phyloP scores from a whole-genome alignment of 192 early-diverging fungal genomes.

The Mortierella alpina region DNA sequence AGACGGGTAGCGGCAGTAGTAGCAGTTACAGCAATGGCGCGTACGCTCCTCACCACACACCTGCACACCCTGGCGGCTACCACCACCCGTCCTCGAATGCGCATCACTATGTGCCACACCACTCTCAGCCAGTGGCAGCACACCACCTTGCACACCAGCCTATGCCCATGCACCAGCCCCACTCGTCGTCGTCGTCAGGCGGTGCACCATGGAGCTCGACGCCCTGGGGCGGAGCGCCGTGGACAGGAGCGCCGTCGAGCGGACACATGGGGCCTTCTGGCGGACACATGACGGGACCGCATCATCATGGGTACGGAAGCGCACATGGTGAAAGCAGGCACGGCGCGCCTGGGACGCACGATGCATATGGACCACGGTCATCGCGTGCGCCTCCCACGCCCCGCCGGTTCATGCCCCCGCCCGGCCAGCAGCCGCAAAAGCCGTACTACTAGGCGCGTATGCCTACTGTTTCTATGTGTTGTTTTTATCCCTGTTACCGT shows the following conservation, averaged over 20 bases:
- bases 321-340: slow-evolving; percentile 30
- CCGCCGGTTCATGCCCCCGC: slow-evolving; percentile 48
- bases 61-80: slow-evolving; percentile 29
- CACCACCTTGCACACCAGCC: slow-evolving; percentile 26
- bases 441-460: slow-evolving; percentile 23
- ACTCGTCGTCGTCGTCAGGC: slow-evolving; percentile 27
- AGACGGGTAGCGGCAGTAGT: slow-evolving; percentile 24
- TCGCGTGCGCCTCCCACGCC: slow-evolving; percentile 51
- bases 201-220: slow-evolving; percentile 41
- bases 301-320: slow-evolving; percentile 25
- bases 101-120: slow-evolving; percentile 49
- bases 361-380: slow-evolving; percentile 34
- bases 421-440: slow-evolving; percentile 42
- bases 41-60: slow-evolving; percentile 9
- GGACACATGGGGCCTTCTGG: slow-evolving; percentile 46
- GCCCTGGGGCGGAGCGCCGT: slow-evolving; percentile 46
- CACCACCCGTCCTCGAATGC: slow-evolving; percentile 10
- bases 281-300: slow-evolving; percentile 50
- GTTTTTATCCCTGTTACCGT: slow-evolving; percentile 6
- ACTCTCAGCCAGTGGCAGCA: slow-evolving; percentile 18
- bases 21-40: slow-evolving; percentile 3
- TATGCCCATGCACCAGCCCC: slow-evolving; percentile 33
- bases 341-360: slow-evolving; percentile 26
- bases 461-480: neutral
- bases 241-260: slow-evolving; percentile 37